Base-by-base conservation (phyloP, 2,329 filamentous ascomycete genomes). In the Cadophora sp. region DNA sequence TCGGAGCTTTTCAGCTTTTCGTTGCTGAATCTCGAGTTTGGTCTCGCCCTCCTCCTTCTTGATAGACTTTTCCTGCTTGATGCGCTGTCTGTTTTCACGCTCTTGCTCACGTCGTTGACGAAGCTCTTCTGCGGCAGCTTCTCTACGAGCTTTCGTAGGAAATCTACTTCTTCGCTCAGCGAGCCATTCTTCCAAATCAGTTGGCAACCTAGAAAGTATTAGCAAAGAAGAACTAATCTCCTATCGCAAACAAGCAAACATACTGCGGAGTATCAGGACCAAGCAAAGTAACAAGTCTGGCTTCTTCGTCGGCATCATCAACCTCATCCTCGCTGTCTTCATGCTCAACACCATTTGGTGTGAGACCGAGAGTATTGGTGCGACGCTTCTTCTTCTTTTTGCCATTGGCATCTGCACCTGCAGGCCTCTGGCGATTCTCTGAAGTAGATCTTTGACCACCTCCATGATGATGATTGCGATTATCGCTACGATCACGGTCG, bases 111-210 rank as follows among this genome's bases (percentile, higher is more conserved):
- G 74, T 62, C 75, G 73, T 71, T 74, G 70, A 66, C 75, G 77
- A 64, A 73, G 70, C 66, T 86, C 84, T 67, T 84, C 84, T 71
- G 87, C 86, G 79, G 87, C 92, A 71, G 87, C 87, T 69, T 88
- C 85, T 70, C 89, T 82, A 65, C 92, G 89, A 68, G 88, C 87
- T 77, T 88, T 87, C 2, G 94, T 97, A 1, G 95, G 95, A 77
- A 88, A 98, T 62, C 91, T 90, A 72, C 88, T 91, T 77, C 86
- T 91, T 68, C 95, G 89, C 79, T 97, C 93, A 61, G 89, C 89
- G 71, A 97, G 88, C 89, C 93, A 98, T 7, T 88, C 87, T 27
- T 88, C 86, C 65, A 97, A 85, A 76, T 97, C 94, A 68, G 87
- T 87, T 19, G 84, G 78, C 59, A 77, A 60, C 68, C 77, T 79